Evolutionary conservation across 2,329 filamentous ascomycete genomes (phyloP).

Genomic region (Epichloe hybrida): DNA sequence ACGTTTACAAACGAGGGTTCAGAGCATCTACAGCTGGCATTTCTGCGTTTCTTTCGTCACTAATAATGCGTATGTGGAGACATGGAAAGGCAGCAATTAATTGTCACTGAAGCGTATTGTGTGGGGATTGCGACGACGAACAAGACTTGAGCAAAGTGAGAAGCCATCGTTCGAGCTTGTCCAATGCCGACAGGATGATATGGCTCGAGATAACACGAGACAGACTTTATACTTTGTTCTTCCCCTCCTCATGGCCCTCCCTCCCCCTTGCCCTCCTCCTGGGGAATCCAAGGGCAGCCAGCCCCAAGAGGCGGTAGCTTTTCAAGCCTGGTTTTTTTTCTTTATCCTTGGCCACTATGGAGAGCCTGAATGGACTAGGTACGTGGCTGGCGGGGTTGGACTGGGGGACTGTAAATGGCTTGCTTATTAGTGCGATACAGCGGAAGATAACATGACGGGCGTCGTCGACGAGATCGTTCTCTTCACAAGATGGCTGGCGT

Average conservation of each 20-base stretch:
- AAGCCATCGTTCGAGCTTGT: neutral
- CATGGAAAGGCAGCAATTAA: neutral
- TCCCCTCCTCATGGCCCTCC: neutral
- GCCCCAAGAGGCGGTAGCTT: neutral
- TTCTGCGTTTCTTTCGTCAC: neutral
- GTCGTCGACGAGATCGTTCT: neutral
- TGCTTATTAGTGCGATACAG: neutral
- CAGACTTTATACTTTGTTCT: neutral
- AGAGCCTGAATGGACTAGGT: neutral
- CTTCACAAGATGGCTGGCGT: neutral
- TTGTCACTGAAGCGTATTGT: constrained; percentile 1
- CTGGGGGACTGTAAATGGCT: neutral
- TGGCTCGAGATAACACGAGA: neutral
- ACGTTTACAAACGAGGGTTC: neutral
- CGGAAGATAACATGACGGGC: neutral
- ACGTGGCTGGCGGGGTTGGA: neutral
- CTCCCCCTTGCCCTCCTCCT: neutral
- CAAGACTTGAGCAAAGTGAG: neutral
- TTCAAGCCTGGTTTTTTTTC: neutral
- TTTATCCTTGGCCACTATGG: neutral
- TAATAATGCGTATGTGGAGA: neutral
- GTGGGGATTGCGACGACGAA: neutral
- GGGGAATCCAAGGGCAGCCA: neutral
- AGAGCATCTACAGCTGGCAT: neutral
- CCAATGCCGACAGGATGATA: neutral